Base-by-base conservation (phyloP, 2,329 filamentous ascomycete genomes). In the Eutypella sp. region DNA sequence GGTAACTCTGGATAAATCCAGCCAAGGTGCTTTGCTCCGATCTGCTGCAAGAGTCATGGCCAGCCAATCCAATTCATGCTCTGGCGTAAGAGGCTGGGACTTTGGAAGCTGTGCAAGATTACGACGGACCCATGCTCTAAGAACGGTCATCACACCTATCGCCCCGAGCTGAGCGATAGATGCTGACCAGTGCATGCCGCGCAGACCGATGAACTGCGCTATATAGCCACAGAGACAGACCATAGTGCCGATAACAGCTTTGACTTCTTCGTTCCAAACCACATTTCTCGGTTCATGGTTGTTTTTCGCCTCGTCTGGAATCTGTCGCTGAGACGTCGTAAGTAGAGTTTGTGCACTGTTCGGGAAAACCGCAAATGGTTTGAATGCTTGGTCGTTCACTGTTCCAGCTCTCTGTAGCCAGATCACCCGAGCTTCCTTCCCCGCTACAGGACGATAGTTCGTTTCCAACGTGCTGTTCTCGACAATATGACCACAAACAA, bases 401-500 rank as follows among this genome's bases (percentile, higher is more conserved):
- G 41, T 57, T 18, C 54, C 47, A 0, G 33, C 31, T 39, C 52
- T 50, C n/a, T 67, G 64, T 0, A 68, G 39, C 63, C 62, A 67
- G 4, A 62, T 36, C 3, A 63, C 7, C 16, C 45, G 40, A 22
- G 47, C 43, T 19, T 41, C 34, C 23, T 24, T 43, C 4, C 37
- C 50, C 2, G 2, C 8, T 13, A 48, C 43, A 15, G 29, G 25
- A 4, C 20, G 5, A 18, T 37, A 37, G 3, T 10, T 42, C 0
- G 36, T 47, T 47, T 68, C 61, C 2, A 22, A 20, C 0, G 64
- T 65, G 36, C 61, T 63, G 8, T 39, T 43, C 19, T 67, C 60
- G 3, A 69, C 58, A 2, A 67, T 58, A 38, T 58, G 55, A 0
- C 56, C 54, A 42, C 64, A 68, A 1, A 65, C 31, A 0, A 63